phyloP scores from a whole-genome alignment of 179 eudicot genomes.

The Corrigiola litoralis region DNA sequence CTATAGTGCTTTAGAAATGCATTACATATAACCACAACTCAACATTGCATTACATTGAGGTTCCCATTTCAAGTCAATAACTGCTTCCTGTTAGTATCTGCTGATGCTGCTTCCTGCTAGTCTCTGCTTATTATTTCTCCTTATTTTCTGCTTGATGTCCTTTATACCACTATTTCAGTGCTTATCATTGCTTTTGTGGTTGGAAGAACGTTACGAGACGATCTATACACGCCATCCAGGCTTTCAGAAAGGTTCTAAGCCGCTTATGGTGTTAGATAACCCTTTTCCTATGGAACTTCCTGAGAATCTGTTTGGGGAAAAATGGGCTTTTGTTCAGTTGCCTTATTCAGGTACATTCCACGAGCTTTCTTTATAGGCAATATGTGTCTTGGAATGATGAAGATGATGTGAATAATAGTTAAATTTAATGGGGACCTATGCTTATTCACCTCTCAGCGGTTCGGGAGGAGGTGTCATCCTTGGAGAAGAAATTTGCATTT shows the following conservation, averaged over 20 bases:
- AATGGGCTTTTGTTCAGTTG: slow-evolving; percentile 96
- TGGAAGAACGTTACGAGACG: slow-evolving; percentile 88
- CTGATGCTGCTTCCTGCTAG: background rate
- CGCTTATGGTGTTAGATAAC: slow-evolving; percentile 77
- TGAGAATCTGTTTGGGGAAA: slow-evolving; percentile 82
- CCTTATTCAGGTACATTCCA: slow-evolving; percentile 68
- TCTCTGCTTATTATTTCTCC: background rate
- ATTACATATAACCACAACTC: too few relatives aligned
- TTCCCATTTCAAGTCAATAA: background rate
- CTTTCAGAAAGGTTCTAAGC: slow-evolving; percentile 92
- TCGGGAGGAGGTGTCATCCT: slow-evolving; percentile 53
- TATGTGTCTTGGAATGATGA: too few relatives aligned
- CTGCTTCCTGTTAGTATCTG: background rate
- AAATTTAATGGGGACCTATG: too few relatives aligned
- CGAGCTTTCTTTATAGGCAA: background rate
- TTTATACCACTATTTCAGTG: slow-evolving; percentile 47
- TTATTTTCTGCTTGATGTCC: background rate
- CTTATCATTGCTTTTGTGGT: slow-evolving; percentile 76
- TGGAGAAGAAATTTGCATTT: slow-evolving; percentile 51
- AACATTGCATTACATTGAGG: background rate
- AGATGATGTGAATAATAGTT: too few relatives aligned
- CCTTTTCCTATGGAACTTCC: slow-evolving; percentile 97
- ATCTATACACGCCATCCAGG: slow-evolving; percentile 89
- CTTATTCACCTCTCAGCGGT: slow-evolving; percentile 40
- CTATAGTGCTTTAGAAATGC: too few relatives aligned